Conservation (phyloP, 2,329 filamentous ascomycete genomes). For the Corniculantispora saksenae region DNA sequence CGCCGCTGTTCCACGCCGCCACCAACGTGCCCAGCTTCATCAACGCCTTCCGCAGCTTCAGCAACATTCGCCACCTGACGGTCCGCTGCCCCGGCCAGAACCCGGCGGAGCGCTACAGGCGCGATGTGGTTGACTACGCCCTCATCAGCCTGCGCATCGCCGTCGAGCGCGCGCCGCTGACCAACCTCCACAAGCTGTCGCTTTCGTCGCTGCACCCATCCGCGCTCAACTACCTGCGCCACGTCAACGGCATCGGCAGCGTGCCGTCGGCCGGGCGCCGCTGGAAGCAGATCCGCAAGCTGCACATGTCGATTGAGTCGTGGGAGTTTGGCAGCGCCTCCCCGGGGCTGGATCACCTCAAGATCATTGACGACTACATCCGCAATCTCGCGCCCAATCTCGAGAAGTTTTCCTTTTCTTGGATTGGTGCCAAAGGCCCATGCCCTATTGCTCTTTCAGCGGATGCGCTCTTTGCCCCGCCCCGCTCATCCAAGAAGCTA, state of each 20-base stretch:
- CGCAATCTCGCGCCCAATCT: slow-evolving; percentile 66
- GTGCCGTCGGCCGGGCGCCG: slow-evolving; percentile 69
- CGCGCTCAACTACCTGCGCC: slow-evolving; percentile 76
- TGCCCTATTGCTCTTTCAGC: slow-evolving; percentile 70
- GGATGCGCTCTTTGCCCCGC: slow-evolving; percentile 68
- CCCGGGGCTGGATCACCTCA: slow-evolving; percentile 69
- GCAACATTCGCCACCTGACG: slow-evolving; percentile 71
- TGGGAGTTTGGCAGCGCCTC: slow-evolving; percentile 65
- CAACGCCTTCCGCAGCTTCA: slow-evolving; percentile 67
- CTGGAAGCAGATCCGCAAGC: slow-evolving; percentile 76
- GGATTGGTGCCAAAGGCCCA: slow-evolving; percentile 72
- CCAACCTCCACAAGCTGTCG: slow-evolving; percentile 67
- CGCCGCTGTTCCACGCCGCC: slow-evolving; percentile 84
- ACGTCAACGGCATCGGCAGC: slow-evolving; percentile 71
- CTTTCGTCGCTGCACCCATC: slow-evolving; percentile 73
- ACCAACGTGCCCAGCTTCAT: slow-evolving; percentile 87
- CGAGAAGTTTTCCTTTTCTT: slow-evolving; percentile 73
- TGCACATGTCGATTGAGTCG: slow-evolving; percentile 71
- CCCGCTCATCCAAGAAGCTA: slow-evolving; percentile 55
- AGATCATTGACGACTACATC: slow-evolving; percentile 80
- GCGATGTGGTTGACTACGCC: slow-evolving; percentile 82
- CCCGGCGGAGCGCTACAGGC: slow-evolving; percentile 68
- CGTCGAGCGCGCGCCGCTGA: slow-evolving; percentile 70
- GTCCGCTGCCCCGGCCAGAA: slow-evolving; percentile 76
- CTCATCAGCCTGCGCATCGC: slow-evolving; percentile 85